A percentile compares a stretch with the other conserved stretches of the same genome.
These are phyloP conservation scores for Hordeum pubiflorum DNA, from an alignment of 202 grass and related monocot genomes.

Conservation along the genomic window DNA sequence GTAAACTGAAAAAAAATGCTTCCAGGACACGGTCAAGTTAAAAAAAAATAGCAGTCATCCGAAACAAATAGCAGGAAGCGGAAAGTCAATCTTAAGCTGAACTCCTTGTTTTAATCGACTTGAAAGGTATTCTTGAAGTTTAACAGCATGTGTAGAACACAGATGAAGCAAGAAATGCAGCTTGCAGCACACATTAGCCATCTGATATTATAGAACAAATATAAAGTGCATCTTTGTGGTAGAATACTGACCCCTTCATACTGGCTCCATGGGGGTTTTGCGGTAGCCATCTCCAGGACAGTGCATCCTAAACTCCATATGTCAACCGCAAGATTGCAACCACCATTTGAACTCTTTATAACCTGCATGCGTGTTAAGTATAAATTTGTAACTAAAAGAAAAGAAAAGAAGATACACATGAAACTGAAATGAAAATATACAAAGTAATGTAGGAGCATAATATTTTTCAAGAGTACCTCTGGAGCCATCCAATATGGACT, in stretches of 20 bases:
- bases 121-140: background rate
- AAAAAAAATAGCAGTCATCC: slow-evolving; percentile 1
- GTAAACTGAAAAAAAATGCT: background rate
- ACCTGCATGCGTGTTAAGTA: slow-evolving; percentile 45
- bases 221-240: background rate
- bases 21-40: background rate
- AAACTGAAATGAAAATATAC: background rate
- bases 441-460: slow-evolving; percentile 13
- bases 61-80: background rate
- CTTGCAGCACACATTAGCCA: background rate
- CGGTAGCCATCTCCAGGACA: slow-evolving; percentile 98
- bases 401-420: background rate
- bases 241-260: slow-evolving; percentile 87
- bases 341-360: slow-evolving; percentile 97
- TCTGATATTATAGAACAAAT: slow-evolving; percentile 17
- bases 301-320: slow-evolving; percentile 99
- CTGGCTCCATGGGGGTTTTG: slow-evolving; percentile 97
- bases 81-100: background rate
- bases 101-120: background rate
- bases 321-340: slow-evolving; percentile 96
- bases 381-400: slow-evolving; percentile 4
- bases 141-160: slow-evolving; percentile 1
- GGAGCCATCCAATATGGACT: slow-evolving; percentile 99
- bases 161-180: background rate
- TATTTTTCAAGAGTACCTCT: slow-evolving; percentile 60